Percentiles rank a stretch among this genome's conserved stretches.
These are phyloP conservation scores for Mangifera indica DNA, from an alignment of 345 rosid genomes.

Conservation along the genomic window DNA sequence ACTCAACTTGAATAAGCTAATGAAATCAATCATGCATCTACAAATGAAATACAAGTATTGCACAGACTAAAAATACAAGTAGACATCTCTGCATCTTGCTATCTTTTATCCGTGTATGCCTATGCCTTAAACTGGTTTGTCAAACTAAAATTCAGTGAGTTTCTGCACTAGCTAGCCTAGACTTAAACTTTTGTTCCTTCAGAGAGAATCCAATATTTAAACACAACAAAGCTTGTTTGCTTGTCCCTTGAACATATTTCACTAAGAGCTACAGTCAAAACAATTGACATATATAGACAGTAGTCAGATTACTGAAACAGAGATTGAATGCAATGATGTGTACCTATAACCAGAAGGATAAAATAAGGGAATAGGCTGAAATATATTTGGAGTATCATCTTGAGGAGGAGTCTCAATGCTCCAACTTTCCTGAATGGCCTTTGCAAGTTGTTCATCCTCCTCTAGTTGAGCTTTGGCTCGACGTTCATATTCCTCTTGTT, in stretches of 20 bases:
- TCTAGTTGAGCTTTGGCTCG: slow-evolving; percentile 57
- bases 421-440: slow-evolving; percentile 87
- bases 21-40: not conserved
- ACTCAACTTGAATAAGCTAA: not conserved
- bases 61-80: not conserved
- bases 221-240: not conserved
- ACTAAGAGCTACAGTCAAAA: not conserved
- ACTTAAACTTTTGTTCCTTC: not conserved
- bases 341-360: slow-evolving; percentile 67
- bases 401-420: slow-evolving; percentile 54
- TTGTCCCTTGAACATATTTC: not conserved
- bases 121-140: not conserved
- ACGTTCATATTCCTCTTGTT: slow-evolving; percentile 32
- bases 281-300: not conserved
- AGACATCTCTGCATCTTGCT: not conserved
- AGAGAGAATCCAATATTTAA: not conserved
- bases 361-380: slow-evolving; percentile 57
- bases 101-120: not conserved
- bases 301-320: slow-evolving; percentile 7
- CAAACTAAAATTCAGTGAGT: not conserved
- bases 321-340: slow-evolving; percentile 1
- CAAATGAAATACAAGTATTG: not conserved
- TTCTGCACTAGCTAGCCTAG: not conserved
- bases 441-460: slow-evolving; percentile 89
- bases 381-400: slow-evolving; percentile 39